Conservation (phyloP, 352 stramenopile species). For the Phytophthora foliorum region DNA sequence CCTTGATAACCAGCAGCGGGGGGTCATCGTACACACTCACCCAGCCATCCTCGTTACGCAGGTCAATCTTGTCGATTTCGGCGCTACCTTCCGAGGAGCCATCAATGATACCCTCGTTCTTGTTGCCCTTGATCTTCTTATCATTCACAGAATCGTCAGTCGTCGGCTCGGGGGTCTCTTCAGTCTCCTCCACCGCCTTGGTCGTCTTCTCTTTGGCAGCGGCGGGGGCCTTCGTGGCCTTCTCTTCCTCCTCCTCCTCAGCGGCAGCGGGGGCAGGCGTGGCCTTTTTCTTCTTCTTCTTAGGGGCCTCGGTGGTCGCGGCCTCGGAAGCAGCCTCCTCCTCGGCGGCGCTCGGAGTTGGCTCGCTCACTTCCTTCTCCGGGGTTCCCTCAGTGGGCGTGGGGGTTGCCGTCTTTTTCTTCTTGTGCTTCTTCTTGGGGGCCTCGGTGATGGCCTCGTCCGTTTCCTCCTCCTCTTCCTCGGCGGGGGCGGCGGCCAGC, state of each 20-base stretch:
- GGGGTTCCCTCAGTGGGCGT: conserved; percentile 3
- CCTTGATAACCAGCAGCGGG: conserved; percentile 84
- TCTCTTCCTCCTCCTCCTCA: conserved; percentile 14
- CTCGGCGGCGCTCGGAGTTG: conserved; percentile 24
- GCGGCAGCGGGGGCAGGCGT: conserved; percentile 5
- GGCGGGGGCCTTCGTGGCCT: conserved; percentile 14
- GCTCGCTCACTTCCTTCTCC: not conserved
- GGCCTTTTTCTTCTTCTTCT: conserved; percentile 41
- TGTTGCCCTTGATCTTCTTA: conserved; percentile 79
- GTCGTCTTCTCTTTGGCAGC: conserved; percentile 25
- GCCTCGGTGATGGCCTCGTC: conserved; percentile 15
- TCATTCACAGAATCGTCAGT: conserved; percentile 44
- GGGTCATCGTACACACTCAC: conserved; percentile 87
- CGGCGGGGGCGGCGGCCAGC: conserved; percentile 30
- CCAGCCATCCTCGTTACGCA: conserved; percentile 78
- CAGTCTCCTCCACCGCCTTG: conserved; percentile 3
- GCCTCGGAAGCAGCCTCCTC: conserved; percentile 54
- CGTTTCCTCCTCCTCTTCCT: conserved; percentile 28
- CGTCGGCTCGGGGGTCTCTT: conserved; percentile 20
- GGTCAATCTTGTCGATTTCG: conserved; percentile 89
- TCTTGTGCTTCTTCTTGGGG: conserved; percentile 59
- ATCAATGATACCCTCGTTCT: conserved; percentile 84
- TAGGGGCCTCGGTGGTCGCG: conserved; percentile 46
- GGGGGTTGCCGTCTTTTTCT: conserved; percentile 21
- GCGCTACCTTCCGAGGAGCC: conserved; percentile 77